These are phyloP conservation scores for Rhizopus stolonifer DNA, from an alignment of 371 early-diverging fungal genomes.

Conservation along the genomic window DNA sequence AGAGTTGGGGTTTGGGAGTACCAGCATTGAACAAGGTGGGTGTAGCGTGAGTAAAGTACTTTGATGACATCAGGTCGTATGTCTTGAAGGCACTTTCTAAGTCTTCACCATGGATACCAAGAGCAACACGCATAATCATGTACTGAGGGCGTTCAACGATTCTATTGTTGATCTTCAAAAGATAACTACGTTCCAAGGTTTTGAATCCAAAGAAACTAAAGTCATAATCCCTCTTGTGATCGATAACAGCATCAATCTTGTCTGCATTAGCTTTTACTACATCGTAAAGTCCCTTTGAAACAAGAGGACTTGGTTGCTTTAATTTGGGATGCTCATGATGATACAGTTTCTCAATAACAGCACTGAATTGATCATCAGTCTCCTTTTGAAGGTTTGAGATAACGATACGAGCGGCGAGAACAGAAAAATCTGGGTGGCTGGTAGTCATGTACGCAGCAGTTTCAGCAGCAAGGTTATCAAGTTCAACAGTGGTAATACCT, in stretches of 20 bases:
- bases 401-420: conserved; percentile 96
- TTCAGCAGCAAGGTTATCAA: conserved; percentile 97
- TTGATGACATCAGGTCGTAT: conserved; percentile 93
- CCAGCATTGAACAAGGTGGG: conserved; percentile 99
- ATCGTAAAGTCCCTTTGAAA: conserved; percentile 78
- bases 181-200: conserved; percentile 96
- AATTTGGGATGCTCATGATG: conserved; percentile 89
- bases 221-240: conserved; percentile 94
- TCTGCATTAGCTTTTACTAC: conserved; percentile 79
- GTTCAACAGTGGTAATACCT: conserved; percentile 94
- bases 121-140: conserved; percentile 98
- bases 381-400: conserved; percentile 98
- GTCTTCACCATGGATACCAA: conserved; percentile 97
- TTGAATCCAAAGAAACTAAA: conserved; percentile 99
- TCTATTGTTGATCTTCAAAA: conserved; percentile 83
- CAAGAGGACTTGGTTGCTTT: conserved; percentile 81
- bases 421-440: conserved; percentile 97
- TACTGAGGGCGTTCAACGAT: conserved; percentile 98
- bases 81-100: conserved; percentile 95
- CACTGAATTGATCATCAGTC: conserved; percentile 91
- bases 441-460: conserved; percentile 97
- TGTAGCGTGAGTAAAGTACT: conserved; percentile 98
- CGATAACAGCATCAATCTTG: conserved; percentile 87
- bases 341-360: conserved; percentile 87
- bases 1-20: conserved; percentile 94